phyloP scores from a whole-genome alignment of 345 rosid genomes.

The Citrus medica region DNA sequence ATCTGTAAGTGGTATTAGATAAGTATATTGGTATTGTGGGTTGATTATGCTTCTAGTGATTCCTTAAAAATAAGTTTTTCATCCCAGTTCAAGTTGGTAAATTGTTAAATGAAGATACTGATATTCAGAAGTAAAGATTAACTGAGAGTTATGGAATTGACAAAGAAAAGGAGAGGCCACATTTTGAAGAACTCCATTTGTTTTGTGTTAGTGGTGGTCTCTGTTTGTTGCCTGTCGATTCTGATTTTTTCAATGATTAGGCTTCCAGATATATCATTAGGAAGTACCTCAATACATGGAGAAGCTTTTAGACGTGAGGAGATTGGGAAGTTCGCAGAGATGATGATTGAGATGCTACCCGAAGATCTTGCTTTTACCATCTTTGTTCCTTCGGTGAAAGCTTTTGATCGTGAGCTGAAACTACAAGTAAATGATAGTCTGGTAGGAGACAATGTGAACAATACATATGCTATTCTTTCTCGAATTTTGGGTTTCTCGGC shows the following conservation, averaged over 20 bases:
- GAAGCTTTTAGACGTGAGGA: conserved; percentile 11
- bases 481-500: conserved; percentile 71
- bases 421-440: conserved; percentile 28
- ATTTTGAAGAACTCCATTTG: conserved; percentile 35
- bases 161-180: conserved; percentile 23
- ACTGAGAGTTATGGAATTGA: background rate
- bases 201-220: conserved; percentile 39
- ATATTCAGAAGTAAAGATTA: background rate
- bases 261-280: conserved; percentile 48
- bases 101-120: background rate
- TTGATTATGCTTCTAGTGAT: background rate
- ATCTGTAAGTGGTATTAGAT: background rate
- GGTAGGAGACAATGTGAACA: conserved; percentile 30
- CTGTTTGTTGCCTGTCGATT: conserved; percentile 41
- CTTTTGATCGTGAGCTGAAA: conserved; percentile 60
- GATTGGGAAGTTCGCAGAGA: conserved; percentile 61
- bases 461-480: conserved; percentile 56
- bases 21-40: background rate
- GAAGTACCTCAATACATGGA: background rate
- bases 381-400: conserved; percentile 60
- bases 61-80: background rate
- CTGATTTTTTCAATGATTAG: conserved; percentile 38
- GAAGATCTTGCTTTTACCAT: conserved; percentile 75
- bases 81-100: background rate
- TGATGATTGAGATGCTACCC: conserved; percentile 82